Evolutionary conservation across 2,329 filamentous ascomycete genomes (phyloP).

Genomic region (Ophiostoma perfectum): DNA sequence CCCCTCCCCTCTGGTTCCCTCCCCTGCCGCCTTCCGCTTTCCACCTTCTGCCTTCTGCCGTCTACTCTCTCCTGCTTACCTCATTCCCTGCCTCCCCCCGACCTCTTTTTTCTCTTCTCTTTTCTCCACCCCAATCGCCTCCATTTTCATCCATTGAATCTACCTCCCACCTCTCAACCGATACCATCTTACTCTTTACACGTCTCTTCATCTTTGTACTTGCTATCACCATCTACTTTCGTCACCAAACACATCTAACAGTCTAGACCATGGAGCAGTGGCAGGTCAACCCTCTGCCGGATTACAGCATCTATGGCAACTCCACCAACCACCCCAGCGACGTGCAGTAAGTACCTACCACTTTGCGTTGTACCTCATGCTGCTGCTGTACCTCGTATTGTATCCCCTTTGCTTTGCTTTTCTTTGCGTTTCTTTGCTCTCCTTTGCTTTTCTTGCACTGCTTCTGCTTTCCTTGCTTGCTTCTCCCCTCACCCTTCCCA

Average conservation of each 20-base stretch:
- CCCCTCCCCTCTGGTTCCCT: neutral
- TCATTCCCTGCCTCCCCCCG: neutral
- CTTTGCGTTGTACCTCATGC: slow-evolving; percentile 1
- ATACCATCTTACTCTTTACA: neutral
- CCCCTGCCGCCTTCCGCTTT: neutral
- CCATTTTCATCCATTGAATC: neutral
- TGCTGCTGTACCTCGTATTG: slow-evolving; percentile 6
- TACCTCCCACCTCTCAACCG: neutral
- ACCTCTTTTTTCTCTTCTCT: neutral
- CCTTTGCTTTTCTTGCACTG: neutral
- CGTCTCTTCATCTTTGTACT: neutral
- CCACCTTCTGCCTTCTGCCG: neutral
- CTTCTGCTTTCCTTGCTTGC: neutral
- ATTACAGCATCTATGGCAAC: slow-evolving; percentile 54
- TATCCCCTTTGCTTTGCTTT: neutral
- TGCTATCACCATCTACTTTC: neutral
- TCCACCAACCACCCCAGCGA: slow-evolving; percentile 50
- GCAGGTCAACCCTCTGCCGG: slow-evolving; percentile 56
- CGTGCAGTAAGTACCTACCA: slow-evolving; percentile 50
- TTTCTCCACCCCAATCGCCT: neutral
- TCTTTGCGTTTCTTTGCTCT: neutral
- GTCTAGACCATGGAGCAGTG: slow-evolving; percentile 55
- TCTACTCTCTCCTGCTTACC: neutral
- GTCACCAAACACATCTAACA: neutral
- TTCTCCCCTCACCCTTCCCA: neutral